Conservation (phyloP, 176 grass and related monocot species). For the Leersia perrieri region DNA sequence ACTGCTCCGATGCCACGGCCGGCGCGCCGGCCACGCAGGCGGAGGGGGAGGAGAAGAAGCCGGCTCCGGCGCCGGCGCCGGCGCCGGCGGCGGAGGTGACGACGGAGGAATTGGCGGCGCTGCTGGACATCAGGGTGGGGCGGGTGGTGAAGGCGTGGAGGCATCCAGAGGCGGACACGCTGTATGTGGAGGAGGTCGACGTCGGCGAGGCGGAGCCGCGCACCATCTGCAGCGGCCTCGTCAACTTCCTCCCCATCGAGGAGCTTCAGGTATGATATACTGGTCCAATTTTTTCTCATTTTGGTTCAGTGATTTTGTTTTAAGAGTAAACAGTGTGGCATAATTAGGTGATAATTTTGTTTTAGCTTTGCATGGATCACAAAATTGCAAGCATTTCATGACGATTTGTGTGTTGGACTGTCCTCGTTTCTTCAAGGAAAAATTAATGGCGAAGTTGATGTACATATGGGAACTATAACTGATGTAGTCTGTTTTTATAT, state of each 20-base stretch:
- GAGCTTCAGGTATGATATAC: slow-evolving; percentile 57
- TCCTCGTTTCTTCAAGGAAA: too few relatives aligned
- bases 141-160: slow-evolving; percentile 76
- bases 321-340: neutral
- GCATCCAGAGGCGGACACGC: slow-evolving; percentile 83
- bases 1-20: neutral
- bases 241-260: slow-evolving; percentile 71
- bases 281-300: too few relatives aligned
- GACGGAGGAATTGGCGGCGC: slow-evolving; percentile 47
- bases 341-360: neutral
- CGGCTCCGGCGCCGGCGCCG: too few relatives aligned
- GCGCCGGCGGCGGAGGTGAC: slow-evolving; percentile 41
- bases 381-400: neutral
- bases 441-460: too few relatives aligned
- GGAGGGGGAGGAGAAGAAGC: slow-evolving; percentile 1
- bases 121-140: slow-evolving; percentile 81
- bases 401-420: too few relatives aligned
- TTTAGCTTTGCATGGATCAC: neutral
- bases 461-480: too few relatives aligned
- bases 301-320: neutral
- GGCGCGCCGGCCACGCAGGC: neutral
- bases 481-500: too few relatives aligned
- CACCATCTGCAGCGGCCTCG: slow-evolving; percentile 92
- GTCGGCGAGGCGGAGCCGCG: slow-evolving; percentile 77
- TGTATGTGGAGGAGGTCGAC: slow-evolving; percentile 93